Base-by-base conservation (phyloP, 2,329 filamentous ascomycete species). In the Sordariomycetes sp. region DNA sequence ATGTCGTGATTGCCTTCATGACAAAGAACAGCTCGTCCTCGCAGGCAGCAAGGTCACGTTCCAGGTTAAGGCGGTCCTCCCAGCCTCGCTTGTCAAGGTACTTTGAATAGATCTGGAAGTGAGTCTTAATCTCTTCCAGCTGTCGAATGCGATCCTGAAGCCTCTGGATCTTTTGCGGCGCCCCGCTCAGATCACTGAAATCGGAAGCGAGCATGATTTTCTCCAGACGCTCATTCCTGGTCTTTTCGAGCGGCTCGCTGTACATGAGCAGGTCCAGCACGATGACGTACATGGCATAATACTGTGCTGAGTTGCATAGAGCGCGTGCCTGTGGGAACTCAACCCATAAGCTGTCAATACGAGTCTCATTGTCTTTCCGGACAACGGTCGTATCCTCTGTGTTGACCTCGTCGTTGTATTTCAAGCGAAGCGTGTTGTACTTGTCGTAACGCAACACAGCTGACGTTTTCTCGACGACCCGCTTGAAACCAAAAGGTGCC, bases 181-280 rank as follows among this genome's bases (percentile, higher is more conserved):
- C 86, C 33, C 92, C 93, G 37, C 86, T 81, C 28, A 99, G 70
- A 54, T 99, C 92, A 55, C 90, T 98, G 53, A 98, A 99, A 58
- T 99, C 92, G 0, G 92, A 96, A 2, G 90, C 92, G 32, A 98
- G 75, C 79, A 98, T 95, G 47, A 99, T 98, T 69, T 95, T 96
- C 58, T 98, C 92, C 12, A 99, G 66, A 23, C 86, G 79, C 61
- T 98, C 93, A 48, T 73, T 94, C 38, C 93, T 78, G n/a, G 90
- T 93, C 70, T 98, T 98, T 58, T 98, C 92, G 30, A 94, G 64
- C 3, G 92, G 92, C 56, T 99, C 92, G 51, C 77, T 95, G 63
- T 96, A 99, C 56, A 99, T 79, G 33, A 99, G 69, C 27, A 99
- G 71, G 59, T 99, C 92, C 42, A 96, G 69, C 4, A 95, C 90